phyloP scores from a whole-genome alignment of 2,329 filamentous ascomycete species.

The Talaromyces islandicus region DNA sequence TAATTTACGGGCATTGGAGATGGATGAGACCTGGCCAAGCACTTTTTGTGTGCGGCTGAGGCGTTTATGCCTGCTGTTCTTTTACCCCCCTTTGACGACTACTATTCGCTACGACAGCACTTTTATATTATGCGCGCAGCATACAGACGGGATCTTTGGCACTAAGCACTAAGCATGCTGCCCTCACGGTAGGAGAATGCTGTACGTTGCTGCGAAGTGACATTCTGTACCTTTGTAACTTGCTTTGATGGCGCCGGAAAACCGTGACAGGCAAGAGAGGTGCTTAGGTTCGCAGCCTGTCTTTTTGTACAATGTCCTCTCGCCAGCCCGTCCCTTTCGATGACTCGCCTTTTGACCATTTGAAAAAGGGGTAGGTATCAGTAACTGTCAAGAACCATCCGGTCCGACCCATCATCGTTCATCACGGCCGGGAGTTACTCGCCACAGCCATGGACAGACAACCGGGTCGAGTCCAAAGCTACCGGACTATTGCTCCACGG shows the following conservation, averaged over 20 bases:
- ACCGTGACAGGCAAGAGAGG: background rate
- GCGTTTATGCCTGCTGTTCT: background rate
- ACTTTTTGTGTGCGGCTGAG: background rate
- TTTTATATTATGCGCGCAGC: background rate
- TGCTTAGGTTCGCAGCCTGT: background rate
- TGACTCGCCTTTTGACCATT: background rate
- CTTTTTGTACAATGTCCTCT: background rate
- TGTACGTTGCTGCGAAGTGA: background rate
- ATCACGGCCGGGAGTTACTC: background rate
- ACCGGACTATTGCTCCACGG: constrained; percentile 9
- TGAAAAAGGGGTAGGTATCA: background rate
- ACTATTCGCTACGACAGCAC: background rate
- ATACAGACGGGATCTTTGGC: background rate
- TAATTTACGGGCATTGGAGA: background rate
- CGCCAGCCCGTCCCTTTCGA: background rate
- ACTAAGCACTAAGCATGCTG: background rate
- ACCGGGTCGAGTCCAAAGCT: constrained; percentile 2
- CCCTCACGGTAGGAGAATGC: background rate
- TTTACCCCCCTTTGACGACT: background rate
- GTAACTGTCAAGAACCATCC: background rate
- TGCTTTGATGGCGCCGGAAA: background rate
- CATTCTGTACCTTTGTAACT: background rate
- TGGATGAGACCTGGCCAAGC: background rate
- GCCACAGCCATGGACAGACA: constrained; percentile 3
- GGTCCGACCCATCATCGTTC: background rate